Conservation (phyloP, 331 rosid species). For the Acacia concinna region DNA sequence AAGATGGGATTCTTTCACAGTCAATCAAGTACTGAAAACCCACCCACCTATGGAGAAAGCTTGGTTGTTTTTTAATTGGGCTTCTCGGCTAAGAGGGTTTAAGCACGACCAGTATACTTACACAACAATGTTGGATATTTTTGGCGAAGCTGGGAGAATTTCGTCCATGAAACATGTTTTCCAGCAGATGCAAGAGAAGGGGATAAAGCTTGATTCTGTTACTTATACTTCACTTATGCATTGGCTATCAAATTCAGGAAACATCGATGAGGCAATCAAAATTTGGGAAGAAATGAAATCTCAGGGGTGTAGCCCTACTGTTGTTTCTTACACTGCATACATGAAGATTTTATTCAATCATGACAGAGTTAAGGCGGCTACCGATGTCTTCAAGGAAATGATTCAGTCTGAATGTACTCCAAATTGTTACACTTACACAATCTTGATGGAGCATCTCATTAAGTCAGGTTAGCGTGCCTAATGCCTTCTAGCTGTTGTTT, state of each 20-base stretch:
- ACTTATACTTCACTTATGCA: conserved; percentile 86
- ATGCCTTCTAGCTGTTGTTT: conserved; percentile 41
- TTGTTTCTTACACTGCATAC: conserved; percentile 82
- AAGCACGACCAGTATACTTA: conserved; percentile 84
- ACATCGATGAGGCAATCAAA: conserved; percentile 59
- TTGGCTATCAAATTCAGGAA: conserved; percentile 67
- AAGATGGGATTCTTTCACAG: conserved; percentile 89
- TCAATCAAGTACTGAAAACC: conserved; percentile 71
- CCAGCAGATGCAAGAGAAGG: conserved; percentile 68
- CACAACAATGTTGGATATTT: conserved; percentile 84
- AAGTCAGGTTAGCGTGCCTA: conserved; percentile 56
- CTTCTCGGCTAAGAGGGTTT: conserved; percentile 48
- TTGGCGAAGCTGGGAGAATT: conserved; percentile 89
- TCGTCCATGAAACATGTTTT: conserved; percentile 76
- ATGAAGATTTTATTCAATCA: conserved; percentile 62
- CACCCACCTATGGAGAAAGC: conserved; percentile 95
- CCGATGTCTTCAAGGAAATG: conserved; percentile 69
- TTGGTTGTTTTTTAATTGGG: conserved; percentile 90
- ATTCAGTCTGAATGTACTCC: conserved; percentile 56
- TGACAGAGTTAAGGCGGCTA: conserved; percentile 55
- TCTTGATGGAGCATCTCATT: conserved; percentile 74
- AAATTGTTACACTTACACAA: conserved; percentile 73
- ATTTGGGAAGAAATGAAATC: conserved; percentile 80
- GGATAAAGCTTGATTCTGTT: conserved; percentile 60
- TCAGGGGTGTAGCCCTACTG: conserved; percentile 56